A percentile compares a stretch with the other conserved stretches of the same genome.
phyloP scores from a whole-genome alignment of 257 asterid species.

The Asclepias syriaca region DNA sequence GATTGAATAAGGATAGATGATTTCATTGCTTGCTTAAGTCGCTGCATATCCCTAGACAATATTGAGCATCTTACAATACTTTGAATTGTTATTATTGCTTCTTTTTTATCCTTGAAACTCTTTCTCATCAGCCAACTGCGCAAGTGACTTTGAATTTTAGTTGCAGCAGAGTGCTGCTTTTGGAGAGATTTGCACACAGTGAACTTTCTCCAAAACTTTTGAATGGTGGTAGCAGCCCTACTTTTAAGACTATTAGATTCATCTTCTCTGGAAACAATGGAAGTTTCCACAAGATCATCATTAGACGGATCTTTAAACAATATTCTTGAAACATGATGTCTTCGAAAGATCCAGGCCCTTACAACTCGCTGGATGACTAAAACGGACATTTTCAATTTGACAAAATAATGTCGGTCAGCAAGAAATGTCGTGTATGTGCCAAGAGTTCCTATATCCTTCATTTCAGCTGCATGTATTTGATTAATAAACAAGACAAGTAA shows the following conservation, averaged over 20 bases:
- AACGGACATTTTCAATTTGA: conserved; percentile 43
- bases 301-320: conserved; percentile 15
- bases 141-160: conserved; percentile 62
- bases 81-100: conserved; percentile 48
- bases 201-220: conserved; percentile 49
- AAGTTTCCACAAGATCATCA: conserved; percentile 26
- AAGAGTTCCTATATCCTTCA: conserved; percentile 29
- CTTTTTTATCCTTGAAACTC: conserved; percentile 37
- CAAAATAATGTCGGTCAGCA: conserved; percentile 55
- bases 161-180: conserved; percentile 53
- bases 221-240: conserved; percentile 46
- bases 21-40: conserved; percentile 28
- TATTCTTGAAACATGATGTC: conserved; percentile 18
- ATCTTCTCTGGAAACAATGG: conserved; percentile 19
- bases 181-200: conserved; percentile 23
- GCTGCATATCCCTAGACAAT: conserved; percentile 36
- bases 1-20: conserved; percentile 64
- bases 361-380: conserved; percentile 52
- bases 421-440: conserved; percentile 28
- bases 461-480: conserved; percentile 41
- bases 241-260: conserved; percentile 20
- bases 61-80: conserved; percentile 38
- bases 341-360: conserved; percentile 47
- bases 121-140: conserved; percentile 59
- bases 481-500: conserved; percentile 29